Evolutionary conservation across 148 eudicot species (phyloP).

Genomic region (Persicaria maculosa): DNA sequence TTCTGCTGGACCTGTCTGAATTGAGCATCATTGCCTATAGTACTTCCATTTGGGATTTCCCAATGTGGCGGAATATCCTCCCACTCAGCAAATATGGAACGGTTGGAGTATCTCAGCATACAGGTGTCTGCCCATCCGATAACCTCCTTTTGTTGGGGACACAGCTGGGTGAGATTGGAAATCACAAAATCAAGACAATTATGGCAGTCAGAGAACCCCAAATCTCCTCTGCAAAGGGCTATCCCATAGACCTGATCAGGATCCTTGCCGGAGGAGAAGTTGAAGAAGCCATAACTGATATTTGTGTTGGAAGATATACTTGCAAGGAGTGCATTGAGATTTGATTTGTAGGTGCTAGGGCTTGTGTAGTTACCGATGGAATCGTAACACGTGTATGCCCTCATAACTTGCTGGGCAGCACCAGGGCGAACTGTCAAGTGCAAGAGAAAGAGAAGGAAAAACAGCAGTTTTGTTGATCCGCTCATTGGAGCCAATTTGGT

Average conservation of each 20-base stretch:
- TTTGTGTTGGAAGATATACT: conserved; percentile 17
- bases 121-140: conserved; percentile 9
- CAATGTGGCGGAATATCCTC: not conserved
- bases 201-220: conserved; percentile 22
- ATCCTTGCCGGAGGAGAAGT: conserved; percentile 23
- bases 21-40: conserved; percentile 1
- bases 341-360: conserved; percentile 16
- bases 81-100: not conserved
- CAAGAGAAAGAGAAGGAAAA: not conserved
- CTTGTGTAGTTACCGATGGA: conserved; percentile 15
- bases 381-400: not conserved
- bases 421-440: not conserved
- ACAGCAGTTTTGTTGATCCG: not conserved
- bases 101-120: conserved; percentile 9
- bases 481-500: not conserved
- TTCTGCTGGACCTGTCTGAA: not conserved
- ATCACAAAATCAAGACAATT: conserved; percentile 20
- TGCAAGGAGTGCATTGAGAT: conserved; percentile 16
- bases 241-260: conserved; percentile 28
- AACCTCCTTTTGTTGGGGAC: not conserved
- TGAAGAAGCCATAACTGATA: conserved; percentile 31
- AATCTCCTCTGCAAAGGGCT: conserved; percentile 48
- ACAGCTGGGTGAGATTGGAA: not conserved
- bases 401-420: not conserved
- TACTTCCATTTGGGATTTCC: not conserved